Evolutionary conservation across 192 early-diverging fungal species (phyloP), one percentile per base, ranked within the genome.

Genomic region (Podila epicladia): DNA sequence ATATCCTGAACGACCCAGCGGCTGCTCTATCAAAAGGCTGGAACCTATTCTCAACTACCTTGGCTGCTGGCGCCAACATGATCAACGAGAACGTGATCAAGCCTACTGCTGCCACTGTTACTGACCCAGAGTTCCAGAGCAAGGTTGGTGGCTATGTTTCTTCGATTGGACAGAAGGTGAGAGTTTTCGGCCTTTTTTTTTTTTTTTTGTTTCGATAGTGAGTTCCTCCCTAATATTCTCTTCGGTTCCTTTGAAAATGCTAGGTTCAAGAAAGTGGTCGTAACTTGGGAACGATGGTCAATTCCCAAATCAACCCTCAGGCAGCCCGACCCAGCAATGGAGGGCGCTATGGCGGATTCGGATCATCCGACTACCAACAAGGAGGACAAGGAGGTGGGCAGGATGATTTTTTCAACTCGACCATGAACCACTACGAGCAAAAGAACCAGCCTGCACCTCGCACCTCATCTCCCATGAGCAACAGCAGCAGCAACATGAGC

Each of bases 21-120:
- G 85, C 87, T n/a, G 89, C 90, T 2, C 73, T 94, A 9, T 78
- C 89, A 41, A 92, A 92, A 74, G 92, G 92, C 2, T 92, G 92
- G 89, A 88, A 85, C 3, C 75, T 93, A 41, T 71, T 94, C 29
- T 84, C 89, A 2, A 75, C 86, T 8, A 88, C 88, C 12, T 83
- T 91, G 38, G 89, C 74, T 8, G 87, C 87, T 65, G 87, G 89
- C 20, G 89, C 87, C 29, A 86, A 79, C 59, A 82, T 84, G 41
- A 88, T 91, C 58, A 92, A 89, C 69, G 91, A 93, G 63, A 86
- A 86, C 57, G 88, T 90, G 50, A 87, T 93, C 53, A 89, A 87
- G 62, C 91, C 92, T 24, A 90, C 90, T 8, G 76, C 89, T 11
- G 87, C 85, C 9, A 87, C 85, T 48, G 84, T 89, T 4, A 90